A percentile compares a stretch with the other conserved stretches of the same genome.
These are phyloP conservation scores for Suhomyces kunorum DNA, from an alignment of 1,139 yeast genomes.

Conservation along the genomic window DNA sequence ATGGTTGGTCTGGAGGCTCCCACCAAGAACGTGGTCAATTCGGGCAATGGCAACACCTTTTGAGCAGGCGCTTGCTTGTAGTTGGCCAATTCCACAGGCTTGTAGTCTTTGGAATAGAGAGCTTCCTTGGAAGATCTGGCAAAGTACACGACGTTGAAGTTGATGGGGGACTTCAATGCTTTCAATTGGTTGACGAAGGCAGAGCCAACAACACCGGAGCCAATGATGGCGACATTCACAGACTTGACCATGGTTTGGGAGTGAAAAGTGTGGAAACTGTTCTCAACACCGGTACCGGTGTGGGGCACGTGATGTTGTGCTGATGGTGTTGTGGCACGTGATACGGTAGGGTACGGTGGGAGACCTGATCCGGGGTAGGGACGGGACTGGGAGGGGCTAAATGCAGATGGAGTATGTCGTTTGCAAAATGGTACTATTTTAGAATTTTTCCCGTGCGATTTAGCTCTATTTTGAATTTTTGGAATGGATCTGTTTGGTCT, in stretches of 20 bases:
- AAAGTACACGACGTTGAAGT: slow-evolving; percentile 75
- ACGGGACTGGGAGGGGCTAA: too few relatives aligned
- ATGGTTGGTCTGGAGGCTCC: slow-evolving; percentile 74
- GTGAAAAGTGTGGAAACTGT: not conserved
- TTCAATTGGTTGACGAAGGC: slow-evolving; percentile 69
- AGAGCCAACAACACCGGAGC: slow-evolving; percentile 94
- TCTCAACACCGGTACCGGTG: slow-evolving; percentile 9
- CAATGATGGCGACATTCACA: slow-evolving; percentile 79
- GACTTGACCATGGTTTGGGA: slow-evolving; percentile 47
- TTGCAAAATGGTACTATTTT: too few relatives aligned
- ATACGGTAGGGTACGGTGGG: too few relatives aligned
- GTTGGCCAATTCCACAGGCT: slow-evolving; percentile 62
- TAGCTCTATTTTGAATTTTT: too few relatives aligned
- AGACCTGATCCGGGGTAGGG: too few relatives aligned
- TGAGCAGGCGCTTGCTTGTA: slow-evolving; percentile 54
- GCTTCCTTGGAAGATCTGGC: slow-evolving; percentile 73
- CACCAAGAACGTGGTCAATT: slow-evolving; percentile 61
- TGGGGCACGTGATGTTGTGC: not conserved
- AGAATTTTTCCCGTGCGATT: too few relatives aligned
- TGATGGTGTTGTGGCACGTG: not conserved
- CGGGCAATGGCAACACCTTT: slow-evolving; percentile 55
- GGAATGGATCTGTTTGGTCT: too few relatives aligned
- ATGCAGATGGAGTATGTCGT: too few relatives aligned
- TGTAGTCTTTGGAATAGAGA: slow-evolving; percentile 64
- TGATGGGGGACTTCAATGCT: slow-evolving; percentile 60